Conservation (phyloP, 495 filamentous ascomycete species). For the Xylaria telfairii region DNA sequence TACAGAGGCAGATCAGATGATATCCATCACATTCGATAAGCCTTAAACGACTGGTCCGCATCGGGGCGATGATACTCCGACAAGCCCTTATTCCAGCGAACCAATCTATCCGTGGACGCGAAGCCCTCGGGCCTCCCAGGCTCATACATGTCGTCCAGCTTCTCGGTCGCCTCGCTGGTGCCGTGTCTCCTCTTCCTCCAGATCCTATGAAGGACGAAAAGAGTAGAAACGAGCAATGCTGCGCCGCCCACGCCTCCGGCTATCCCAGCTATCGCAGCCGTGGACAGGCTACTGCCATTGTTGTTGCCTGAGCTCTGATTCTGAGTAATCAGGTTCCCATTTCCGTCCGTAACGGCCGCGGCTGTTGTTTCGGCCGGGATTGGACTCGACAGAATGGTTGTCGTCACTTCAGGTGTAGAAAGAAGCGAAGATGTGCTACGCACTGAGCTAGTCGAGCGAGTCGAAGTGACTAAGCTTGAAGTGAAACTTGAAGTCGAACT, state of each 20-base stretch:
- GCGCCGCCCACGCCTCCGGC: slow-evolving; percentile 36
- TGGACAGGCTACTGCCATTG: slow-evolving; percentile 27
- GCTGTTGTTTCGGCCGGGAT: slow-evolving; percentile 14
- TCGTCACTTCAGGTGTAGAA: not conserved
- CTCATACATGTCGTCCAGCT: slow-evolving; percentile 36
- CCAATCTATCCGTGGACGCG: slow-evolving; percentile 34
- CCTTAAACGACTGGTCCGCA: slow-evolving; percentile 31
- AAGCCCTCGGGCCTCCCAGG: slow-evolving; percentile 30
- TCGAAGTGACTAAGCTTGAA: not conserved
- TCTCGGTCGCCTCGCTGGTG: slow-evolving; percentile 31
- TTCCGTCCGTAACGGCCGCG: slow-evolving; percentile 19
- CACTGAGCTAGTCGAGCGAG: not conserved
- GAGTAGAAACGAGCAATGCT: slow-evolving; percentile 22
- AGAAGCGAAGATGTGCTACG: not conserved
- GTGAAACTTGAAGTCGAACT: slow-evolving; percentile 22
- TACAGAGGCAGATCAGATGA: no score
- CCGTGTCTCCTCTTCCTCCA: slow-evolving; percentile 39
- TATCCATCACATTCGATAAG: slow-evolving; percentile 38
- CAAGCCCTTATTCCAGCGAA: slow-evolving; percentile 41
- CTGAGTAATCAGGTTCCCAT: slow-evolving; percentile 29
- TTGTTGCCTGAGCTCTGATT: slow-evolving; percentile 20
- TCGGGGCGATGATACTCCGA: slow-evolving; percentile 36
- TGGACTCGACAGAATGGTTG: not conserved
- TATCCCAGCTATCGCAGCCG: slow-evolving; percentile 38
- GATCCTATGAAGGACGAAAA: slow-evolving; percentile 35